A percentile compares a stretch with the other conserved stretches of the same genome.
Evolutionary conservation across 495 filamentous ascomycete genomes (phyloP).

Genomic region (Penicillium parvum): DNA sequence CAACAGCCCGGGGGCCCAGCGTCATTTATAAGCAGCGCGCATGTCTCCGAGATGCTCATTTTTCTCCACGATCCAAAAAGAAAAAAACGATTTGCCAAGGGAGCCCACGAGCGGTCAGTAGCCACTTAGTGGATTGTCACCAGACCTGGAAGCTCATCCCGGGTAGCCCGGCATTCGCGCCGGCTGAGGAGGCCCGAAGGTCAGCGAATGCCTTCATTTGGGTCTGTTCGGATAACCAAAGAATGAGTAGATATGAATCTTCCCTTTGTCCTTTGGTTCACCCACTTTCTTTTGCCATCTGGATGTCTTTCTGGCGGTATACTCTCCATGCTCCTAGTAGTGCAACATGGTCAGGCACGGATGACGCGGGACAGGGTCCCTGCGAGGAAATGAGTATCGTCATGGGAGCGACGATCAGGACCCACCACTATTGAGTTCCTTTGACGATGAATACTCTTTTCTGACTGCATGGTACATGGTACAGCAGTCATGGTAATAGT

Average conservation of each 20-base stretch:
- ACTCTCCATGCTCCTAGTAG: conserved; percentile 6
- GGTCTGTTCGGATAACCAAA: no score
- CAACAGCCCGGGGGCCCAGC: conserved; percentile 10
- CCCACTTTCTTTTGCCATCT: not conserved
- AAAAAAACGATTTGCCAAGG: conserved; percentile 17
- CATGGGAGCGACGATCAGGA: conserved; percentile 28
- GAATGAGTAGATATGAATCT: no score
- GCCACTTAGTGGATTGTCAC: conserved; percentile 27
- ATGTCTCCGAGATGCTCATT: conserved; percentile 9
- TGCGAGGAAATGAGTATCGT: conserved; percentile 26
- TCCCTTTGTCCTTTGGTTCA: no score
- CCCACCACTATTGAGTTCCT: conserved; percentile 14
- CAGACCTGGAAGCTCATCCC: conserved; percentile 22
- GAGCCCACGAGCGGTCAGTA: conserved; percentile 12
- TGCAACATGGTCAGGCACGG: conserved; percentile 14
- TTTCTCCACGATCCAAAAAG: conserved; percentile 15
- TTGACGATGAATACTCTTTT: conserved; percentile 18
- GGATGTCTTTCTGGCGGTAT: conserved; percentile 1
- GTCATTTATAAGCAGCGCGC: conserved; percentile 27
- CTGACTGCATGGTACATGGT: not conserved
- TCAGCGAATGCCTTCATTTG: no score
- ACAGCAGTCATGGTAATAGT: not conserved
- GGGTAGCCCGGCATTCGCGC: conserved; percentile 24
- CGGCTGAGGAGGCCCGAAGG: conserved; percentile 13
- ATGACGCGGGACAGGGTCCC: conserved; percentile 22